These are phyloP conservation scores for Zelopaecilomyces penicillatus DNA, from an alignment of 2,329 filamentous ascomycete species.

Conservation along the genomic window DNA sequence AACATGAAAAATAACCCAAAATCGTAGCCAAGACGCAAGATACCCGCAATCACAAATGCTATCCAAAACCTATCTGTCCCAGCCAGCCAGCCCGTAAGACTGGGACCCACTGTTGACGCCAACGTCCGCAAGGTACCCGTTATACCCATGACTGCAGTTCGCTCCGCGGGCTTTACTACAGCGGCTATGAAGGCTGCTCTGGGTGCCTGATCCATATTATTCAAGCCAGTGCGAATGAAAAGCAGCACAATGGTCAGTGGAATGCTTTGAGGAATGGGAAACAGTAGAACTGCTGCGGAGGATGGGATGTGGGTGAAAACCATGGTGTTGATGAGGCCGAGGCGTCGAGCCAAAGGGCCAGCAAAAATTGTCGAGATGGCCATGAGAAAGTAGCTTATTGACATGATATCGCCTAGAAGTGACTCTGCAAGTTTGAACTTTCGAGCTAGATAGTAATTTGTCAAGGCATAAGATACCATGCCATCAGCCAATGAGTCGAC, in stretches of 20 bases:
- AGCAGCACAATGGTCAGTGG: conserved; percentile 46
- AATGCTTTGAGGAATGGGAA: conserved; percentile 45
- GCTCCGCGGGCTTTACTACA: conserved; percentile 54
- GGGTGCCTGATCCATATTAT: conserved; percentile 63
- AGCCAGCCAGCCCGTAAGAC: conserved; percentile 47
- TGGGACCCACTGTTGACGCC: conserved; percentile 46
- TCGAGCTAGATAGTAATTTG: conserved; percentile 48
- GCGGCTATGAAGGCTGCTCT: conserved; percentile 58
- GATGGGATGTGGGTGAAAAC: conserved; percentile 55
- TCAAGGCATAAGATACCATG: conserved; percentile 52
- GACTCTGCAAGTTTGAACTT: conserved; percentile 50
- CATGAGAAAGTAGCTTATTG: conserved; percentile 44
- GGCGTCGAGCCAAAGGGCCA: conserved; percentile 46
- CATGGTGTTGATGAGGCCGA: conserved; percentile 58
- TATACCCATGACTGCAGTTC: conserved; percentile 64
- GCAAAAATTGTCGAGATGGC: conserved; percentile 48
- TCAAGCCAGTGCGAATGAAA: conserved; percentile 51
- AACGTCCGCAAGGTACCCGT: conserved; percentile 53
- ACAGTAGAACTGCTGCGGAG: conserved; percentile 50
- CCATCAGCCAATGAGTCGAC: conserved; percentile 59
- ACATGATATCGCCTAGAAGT: conserved; percentile 51
- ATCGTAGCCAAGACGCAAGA: conserved; percentile 47
- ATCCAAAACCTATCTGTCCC: conserved; percentile 48
- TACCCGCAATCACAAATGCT: conserved; percentile 50
- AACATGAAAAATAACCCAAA: conserved; percentile 51